Conservation (phyloP, 2,329 filamentous ascomycete species). For the Sclerotinia minor region DNA sequence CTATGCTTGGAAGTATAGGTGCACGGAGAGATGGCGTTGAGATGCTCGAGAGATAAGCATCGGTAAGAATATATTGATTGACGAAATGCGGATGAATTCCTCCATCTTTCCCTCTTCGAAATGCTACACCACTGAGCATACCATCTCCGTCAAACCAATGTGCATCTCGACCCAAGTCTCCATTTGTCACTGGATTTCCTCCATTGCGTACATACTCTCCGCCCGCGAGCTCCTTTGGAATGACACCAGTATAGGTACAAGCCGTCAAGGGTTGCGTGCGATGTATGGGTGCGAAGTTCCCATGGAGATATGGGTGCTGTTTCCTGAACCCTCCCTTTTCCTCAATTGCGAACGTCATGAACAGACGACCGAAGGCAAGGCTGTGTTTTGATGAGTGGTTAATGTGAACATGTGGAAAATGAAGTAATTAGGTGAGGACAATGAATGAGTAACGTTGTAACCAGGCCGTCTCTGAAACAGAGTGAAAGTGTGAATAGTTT, state of each 20-base stretch:
- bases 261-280: slow-evolving; percentile 55
- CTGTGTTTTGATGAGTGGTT: slow-evolving; percentile 1
- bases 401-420: slow-evolving; percentile 4
- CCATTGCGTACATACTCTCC: slow-evolving; percentile 74
- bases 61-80: slow-evolving; percentile 68
- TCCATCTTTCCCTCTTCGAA: slow-evolving; percentile 47
- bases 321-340: slow-evolving; percentile 31
- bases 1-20: slow-evolving; percentile 66
- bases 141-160: slow-evolving; percentile 78
- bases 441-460: background rate
- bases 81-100: slow-evolving; percentile 62
- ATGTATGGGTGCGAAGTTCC: slow-evolving; percentile 69
- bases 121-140: slow-evolving; percentile 69
- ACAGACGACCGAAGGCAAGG: slow-evolving; percentile 31
- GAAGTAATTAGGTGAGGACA: background rate
- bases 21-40: slow-evolving; percentile 49
- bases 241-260: slow-evolving; percentile 57
- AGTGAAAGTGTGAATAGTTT: background rate
- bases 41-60: slow-evolving; percentile 59
- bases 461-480: background rate
- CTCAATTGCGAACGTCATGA: slow-evolving; percentile 35
- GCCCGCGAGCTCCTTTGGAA: slow-evolving; percentile 65
- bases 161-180: slow-evolving; percentile 59
- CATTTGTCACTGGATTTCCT: slow-evolving; percentile 64
- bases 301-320: slow-evolving; percentile 54